Conservation (phyloP, 345 rosid genomes). For the Citrus inodora region DNA sequence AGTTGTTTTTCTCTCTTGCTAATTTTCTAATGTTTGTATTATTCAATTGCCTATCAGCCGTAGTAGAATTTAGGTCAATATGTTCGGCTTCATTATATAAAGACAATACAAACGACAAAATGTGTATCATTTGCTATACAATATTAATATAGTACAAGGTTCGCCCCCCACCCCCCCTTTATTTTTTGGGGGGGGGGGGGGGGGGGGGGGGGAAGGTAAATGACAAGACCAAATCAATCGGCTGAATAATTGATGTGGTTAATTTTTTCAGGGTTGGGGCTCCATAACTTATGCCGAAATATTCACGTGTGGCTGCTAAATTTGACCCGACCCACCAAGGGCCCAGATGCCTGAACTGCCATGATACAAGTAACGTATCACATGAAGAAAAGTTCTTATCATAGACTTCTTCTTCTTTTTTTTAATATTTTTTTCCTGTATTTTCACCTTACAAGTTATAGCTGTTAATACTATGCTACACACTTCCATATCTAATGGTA, state of each 20-base stretch:
- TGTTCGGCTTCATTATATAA: neutral
- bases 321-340: neutral
- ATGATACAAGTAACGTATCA: no score
- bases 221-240: neutral
- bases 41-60: neutral
- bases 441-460: no score
- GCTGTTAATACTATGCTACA: no score
- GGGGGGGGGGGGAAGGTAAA: neutral
- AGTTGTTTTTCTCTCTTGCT: neutral
- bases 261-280: no score
- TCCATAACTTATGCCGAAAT: no score
- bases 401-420: no score
- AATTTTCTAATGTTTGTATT: neutral
- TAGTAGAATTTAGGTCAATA: neutral
- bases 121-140: neutral
- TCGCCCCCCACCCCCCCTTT: no score
- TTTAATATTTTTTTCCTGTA: no score
- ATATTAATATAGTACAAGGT: neutral
- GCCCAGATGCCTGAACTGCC: neutral
- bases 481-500: no score
- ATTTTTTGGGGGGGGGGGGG: no score
- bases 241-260: no score
- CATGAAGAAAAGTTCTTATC: no score
- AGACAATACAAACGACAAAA: neutral
- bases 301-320: neutral